Conservation (phyloP, 2,329 filamentous ascomycete species). For the Botrytis tulipae region DNA sequence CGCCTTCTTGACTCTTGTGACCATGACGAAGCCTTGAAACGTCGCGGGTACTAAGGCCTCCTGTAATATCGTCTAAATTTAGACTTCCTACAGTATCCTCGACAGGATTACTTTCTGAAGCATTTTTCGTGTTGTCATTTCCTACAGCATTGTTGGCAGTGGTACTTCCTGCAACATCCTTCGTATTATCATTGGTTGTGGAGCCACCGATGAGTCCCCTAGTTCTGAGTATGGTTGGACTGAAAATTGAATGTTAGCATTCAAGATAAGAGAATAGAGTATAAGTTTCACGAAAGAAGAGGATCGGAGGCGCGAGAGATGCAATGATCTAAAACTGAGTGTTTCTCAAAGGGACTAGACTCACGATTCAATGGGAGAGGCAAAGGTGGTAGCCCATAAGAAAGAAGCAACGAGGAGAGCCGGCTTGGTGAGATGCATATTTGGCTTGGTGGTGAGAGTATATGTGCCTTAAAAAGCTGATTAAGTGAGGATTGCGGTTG, state of each 20-base stretch:
- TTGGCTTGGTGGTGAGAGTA: neutral
- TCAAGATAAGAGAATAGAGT: neutral
- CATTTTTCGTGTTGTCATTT: neutral
- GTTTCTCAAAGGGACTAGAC: neutral
- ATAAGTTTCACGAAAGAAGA: neutral
- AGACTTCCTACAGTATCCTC: neutral
- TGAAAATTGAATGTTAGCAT: neutral
- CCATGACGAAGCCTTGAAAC: no score
- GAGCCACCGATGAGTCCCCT: neutral
- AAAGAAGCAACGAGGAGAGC: neutral
- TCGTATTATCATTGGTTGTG: neutral
- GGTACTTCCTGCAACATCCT: neutral
- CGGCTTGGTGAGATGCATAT: neutral
- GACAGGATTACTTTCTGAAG: neutral
- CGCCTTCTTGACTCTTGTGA: no score
- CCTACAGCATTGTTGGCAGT: neutral
- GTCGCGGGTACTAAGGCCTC: neutral
- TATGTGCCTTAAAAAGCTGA: neutral
- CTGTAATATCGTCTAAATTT: neutral
- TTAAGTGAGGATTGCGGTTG: neutral
- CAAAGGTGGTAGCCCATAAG: neutral
- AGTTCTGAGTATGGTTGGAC: neutral
- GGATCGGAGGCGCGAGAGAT: neutral
- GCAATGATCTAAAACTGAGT: neutral
- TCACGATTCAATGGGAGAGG: neutral